phyloP scores from a whole-genome alignment of 805 yeast species.

The Nakazawaea pomicola region DNA sequence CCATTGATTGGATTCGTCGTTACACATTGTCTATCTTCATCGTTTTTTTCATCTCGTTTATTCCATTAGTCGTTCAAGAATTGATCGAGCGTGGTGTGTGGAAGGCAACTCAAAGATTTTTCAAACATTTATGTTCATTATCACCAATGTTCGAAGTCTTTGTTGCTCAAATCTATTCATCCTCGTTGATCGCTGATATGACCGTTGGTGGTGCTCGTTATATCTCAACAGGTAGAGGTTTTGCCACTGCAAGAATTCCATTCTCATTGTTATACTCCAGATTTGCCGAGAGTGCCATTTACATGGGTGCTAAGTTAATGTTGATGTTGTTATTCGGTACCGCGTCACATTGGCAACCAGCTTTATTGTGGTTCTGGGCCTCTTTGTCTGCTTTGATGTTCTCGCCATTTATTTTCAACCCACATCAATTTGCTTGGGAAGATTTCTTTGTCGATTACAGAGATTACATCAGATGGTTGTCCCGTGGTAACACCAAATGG shows the following conservation, averaged over 20 bases:
- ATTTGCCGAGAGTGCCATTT: conserved; percentile 78
- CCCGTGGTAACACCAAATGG: conserved; percentile 88
- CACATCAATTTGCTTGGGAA: conserved; percentile 95
- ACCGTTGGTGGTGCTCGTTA: conserved; percentile 85
- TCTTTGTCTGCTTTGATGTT: conserved; percentile 81
- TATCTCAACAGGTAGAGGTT: conserved; percentile 83
- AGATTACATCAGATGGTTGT: conserved; percentile 84
- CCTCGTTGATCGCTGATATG: conserved; percentile 65
- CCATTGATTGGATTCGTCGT: conserved; percentile 78
- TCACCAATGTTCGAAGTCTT: conserved; percentile 83
- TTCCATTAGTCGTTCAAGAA: conserved; percentile 77
- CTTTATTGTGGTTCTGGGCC: conserved; percentile 96
- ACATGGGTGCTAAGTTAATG: conserved; percentile 78
- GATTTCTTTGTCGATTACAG: conserved; percentile 96
- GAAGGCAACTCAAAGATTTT: conserved; percentile 66
- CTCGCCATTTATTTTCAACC: conserved; percentile 94
- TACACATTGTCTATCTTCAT: conserved; percentile 76
- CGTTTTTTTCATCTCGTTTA: conserved; percentile 74
- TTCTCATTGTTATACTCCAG: conserved; percentile 70
- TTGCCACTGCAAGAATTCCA: conserved; percentile 76
- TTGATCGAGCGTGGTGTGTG: conserved; percentile 77
- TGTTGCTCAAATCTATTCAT: conserved; percentile 73
- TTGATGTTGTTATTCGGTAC: conserved; percentile 69
- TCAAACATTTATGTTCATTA: conserved; percentile 62
- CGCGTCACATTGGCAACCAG: conserved; percentile 84